Base-by-base conservation (phyloP, 495 filamentous ascomycete genomes). In the Xylaria longipes region DNA sequence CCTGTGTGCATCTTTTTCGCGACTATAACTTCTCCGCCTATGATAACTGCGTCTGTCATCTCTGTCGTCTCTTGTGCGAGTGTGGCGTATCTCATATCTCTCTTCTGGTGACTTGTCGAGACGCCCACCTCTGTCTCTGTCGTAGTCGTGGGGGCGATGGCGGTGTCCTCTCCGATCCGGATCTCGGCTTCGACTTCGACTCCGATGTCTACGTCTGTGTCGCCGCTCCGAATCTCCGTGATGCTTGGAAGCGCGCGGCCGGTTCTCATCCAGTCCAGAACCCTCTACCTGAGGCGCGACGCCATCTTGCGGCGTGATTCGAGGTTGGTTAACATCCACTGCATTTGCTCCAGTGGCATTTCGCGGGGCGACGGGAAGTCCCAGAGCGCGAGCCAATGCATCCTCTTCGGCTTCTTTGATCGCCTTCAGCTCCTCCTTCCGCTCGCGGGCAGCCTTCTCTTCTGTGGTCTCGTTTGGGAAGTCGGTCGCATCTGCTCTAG, bases 381-480 rank as follows among this genome's bases (percentile, higher is more conserved):
- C 96, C 71, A 98, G 78, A 0, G 95, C 96, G 57, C 82, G 85
- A 12, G 92, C 88, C 77, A 98, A 88, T 0, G 95, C 96, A 80
- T 98, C 97, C 77, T 95, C 91, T 77, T 99, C 96, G 0, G 91
- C 94, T 75, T 97, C 93, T 79, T 98, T 98, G 77, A 99, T 89
- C 46, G 83, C 86, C 61, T 90, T 86, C 63, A 94, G 88, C 78
- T 97, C 93, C 74, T 97, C 95, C 71, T 88, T 89, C 22, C 92
- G 90, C 74, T 93, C 88, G 67, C 90, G 84, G 14, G 81, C 87
- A 27, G 83, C 83, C 61, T 83, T 84, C 71, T 93, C 88, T 61
- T 91, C 90, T 25, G 90, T 87, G 0, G 87, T 89, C 74, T 89
- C 87, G 25, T 78, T 81, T 0, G 84, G 79, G 5, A 78, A 79